Evolutionary conservation across 345 rosid species (phyloP), one percentile per base, ranked within the genome.

Genomic region (Triadica sebifera): DNA sequence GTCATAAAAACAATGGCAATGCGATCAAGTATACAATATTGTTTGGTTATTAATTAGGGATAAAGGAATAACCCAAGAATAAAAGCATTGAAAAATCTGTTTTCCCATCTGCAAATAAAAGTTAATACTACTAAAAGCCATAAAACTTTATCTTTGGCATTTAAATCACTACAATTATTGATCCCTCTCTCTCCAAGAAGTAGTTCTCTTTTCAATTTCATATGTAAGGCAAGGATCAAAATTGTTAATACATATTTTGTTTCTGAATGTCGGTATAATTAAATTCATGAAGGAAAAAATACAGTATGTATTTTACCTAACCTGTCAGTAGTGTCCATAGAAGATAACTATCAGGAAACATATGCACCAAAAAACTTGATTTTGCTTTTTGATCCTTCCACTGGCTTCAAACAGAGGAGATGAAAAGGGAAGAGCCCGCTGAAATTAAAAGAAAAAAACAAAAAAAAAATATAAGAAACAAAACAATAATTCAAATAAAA

Each of bases 231-330:
- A 69, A 73, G 37, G 64, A 71, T 58, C 69, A 71, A 74, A 76
- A 76, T 75, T 63, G 67, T 61, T 63, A 57, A 3, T 25, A 71
- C 65, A 80, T 49, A 52, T 74, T 41, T 70, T 53, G 59, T 71
- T 68, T 61, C 66, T 65, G 65, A 58, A 80, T 60, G n/a, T 67
- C 29, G 51, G 65, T 70, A 73, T 20, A 15, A 72, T 46, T 64
- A 79, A 50, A 50, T 59, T 15, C 53, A 7, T 15, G 16, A 61
- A 57, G 50, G 41, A 16, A 15, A 63, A 64, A 61, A 74, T 65
- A 69, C 22, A 50, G 34, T 24, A n/a, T 70, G 75, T 74, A 74
- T 85, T n/a, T 78, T 62, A 73, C 75, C 88, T 83, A 81, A 89
- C 90, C 89, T 89, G 84, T 79, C 57, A 50, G 67, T 71, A 74